Percentiles rank a stretch among this genome's conserved stretches.
These are phyloP conservation scores for Mastigamoeba balamuthi DNA, from an alignment of 78 protist genomes.

Conservation along the genomic window DNA sequence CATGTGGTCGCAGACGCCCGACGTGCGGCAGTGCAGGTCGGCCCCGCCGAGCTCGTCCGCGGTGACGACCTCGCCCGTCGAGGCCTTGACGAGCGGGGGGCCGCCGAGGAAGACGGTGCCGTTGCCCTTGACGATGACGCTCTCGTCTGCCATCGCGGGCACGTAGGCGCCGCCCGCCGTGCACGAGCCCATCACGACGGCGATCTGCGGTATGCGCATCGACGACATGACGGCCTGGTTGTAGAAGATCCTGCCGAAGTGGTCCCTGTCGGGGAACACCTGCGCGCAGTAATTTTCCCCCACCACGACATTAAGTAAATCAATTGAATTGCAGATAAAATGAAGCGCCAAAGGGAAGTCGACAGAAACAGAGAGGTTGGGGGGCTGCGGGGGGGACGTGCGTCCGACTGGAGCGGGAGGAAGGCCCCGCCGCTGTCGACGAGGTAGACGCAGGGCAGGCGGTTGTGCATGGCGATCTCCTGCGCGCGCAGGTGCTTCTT, in stretches of 20 bases:
- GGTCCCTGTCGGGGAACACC: constrained; percentile 91
- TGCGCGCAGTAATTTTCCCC: neutral
- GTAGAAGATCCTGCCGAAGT: constrained; percentile 93
- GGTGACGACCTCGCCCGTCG: constrained; percentile 81
- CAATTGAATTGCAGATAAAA: too few species aligned
- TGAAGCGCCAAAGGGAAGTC: too few species aligned
- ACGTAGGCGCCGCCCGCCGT: constrained; percentile 98
- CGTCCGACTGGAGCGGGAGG: constrained; percentile 78
- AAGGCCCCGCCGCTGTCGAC: constrained; percentile 92
- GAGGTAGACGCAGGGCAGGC: constrained; percentile 89
- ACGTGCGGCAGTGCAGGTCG: constrained; percentile 77
- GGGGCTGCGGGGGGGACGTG: neutral
- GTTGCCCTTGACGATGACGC: constrained; percentile 71
- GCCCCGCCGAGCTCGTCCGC: constrained; percentile 95
- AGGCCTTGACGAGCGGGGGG: constrained; percentile 87
- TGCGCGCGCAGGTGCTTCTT: constrained; percentile 82
- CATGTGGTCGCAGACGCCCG: constrained; percentile 91
- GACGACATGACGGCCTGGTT: constrained; percentile 91
- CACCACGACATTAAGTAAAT: neutral
- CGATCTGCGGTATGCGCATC: constrained; percentile 80
- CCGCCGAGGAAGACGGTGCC: constrained; percentile 95
- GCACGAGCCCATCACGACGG: constrained; percentile 95
- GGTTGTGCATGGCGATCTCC: constrained; percentile 83
- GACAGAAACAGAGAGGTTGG: neutral
- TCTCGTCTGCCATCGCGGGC: constrained; percentile 95